Conservation (phyloP, 2,329 filamentous ascomycete genomes). For the Aspergillus amoenus region DNA sequence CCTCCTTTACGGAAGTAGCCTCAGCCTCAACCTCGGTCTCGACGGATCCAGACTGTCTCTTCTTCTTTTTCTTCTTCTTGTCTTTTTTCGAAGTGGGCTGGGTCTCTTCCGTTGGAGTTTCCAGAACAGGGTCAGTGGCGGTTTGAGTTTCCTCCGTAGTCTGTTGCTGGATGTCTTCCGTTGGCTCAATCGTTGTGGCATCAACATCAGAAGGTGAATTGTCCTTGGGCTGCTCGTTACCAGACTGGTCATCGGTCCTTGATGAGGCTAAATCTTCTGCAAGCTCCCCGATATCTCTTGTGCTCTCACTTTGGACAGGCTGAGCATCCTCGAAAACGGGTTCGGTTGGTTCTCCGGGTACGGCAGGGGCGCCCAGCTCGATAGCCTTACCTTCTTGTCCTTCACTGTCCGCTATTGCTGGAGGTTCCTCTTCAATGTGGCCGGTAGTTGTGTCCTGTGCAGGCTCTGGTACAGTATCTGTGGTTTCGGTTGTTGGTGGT, state of each 20-base stretch:
- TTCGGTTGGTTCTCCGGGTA: background rate
- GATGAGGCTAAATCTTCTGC: background rate
- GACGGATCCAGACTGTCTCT: conserved; percentile 17
- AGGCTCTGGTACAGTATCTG: background rate
- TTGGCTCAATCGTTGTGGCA: background rate
- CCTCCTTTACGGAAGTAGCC: background rate
- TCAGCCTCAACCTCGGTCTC: conserved; percentile 4
- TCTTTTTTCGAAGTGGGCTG: conserved; percentile 22
- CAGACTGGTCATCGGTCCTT: background rate
- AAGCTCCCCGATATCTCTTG: background rate
- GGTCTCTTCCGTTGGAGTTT: conserved; percentile 8
- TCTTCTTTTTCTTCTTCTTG: conserved; percentile 34
- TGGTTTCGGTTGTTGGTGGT: background rate
- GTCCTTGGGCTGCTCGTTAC: background rate
- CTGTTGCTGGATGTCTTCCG: background rate
- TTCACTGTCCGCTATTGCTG: background rate
- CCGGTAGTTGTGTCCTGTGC: background rate
- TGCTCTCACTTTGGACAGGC: background rate
- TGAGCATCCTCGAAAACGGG: background rate
- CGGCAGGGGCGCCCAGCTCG: background rate
- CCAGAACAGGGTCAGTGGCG: background rate
- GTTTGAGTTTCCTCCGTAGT: background rate
- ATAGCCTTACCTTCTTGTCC: background rate
- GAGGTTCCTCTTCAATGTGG: background rate
- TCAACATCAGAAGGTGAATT: background rate